Evolutionary conservation across 495 filamentous ascomycete species (phyloP).

Genomic region (Talaromyces borbonicus): DNA sequence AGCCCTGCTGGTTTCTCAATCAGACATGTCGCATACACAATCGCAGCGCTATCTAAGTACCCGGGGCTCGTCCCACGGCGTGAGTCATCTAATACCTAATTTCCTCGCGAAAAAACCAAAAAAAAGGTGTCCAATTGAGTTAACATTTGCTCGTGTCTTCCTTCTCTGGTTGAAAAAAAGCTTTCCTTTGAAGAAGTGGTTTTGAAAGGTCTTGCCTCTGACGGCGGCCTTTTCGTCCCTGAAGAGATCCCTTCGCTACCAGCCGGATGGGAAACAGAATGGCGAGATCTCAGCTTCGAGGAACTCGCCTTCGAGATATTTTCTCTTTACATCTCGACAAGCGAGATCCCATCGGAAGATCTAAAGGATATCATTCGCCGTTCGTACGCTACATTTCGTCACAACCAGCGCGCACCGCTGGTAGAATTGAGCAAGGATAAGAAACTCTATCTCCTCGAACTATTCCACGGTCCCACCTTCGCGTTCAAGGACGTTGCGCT

Average conservation of each 20-base stretch:
- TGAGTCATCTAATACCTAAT: constrained; percentile 27
- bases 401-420: constrained; percentile 60
- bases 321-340: constrained; percentile 67
- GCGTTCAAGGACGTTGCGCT: constrained; percentile 90
- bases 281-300: constrained; percentile 66
- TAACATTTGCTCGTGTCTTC: neutral
- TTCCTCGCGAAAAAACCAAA: neutral
- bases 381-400: constrained; percentile 81
- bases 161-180: constrained; percentile 29
- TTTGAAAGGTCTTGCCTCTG: constrained; percentile 78
- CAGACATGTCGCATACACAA: constrained; percentile 6
- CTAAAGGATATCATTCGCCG: constrained; percentile 70
- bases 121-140: too few relatives aligned
- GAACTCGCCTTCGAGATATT: constrained; percentile 68
- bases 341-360: constrained; percentile 72
- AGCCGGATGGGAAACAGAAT: constrained; percentile 47
- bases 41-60: constrained; percentile 78
- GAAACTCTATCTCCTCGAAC: constrained; percentile 72
- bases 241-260: constrained; percentile 62
- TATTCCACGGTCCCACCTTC: constrained; percentile 97
- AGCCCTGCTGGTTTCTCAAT: too few relatives aligned
- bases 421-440: constrained; percentile 51
- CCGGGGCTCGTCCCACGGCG: constrained; percentile 68
- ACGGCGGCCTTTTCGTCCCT: constrained; percentile 86
- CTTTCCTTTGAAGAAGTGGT: constrained; percentile 87